Evolutionary conservation across 345 rosid genomes (phyloP), one percentile per base, ranked within the genome.

Genomic region (Boechera retrofracta): DNA sequence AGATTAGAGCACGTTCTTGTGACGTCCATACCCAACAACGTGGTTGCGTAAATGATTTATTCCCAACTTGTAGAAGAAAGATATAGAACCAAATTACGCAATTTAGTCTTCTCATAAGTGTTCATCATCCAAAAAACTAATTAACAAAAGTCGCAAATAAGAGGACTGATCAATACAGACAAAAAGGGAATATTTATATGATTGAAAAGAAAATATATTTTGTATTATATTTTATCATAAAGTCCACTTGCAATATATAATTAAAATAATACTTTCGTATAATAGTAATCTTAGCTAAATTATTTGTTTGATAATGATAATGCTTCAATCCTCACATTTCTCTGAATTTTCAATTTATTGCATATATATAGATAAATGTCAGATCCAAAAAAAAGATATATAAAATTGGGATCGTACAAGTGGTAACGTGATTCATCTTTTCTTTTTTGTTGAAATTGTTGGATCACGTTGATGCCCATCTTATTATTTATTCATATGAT

Each of bases 381-480:
- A 36, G 68, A 72, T 61, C 49, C 39, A 36, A 38, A 49, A 18
- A 49, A 49, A 5, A 58, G 2, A 39, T 44, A 35, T 36, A 36
- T 45, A 26, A 24, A 10, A 47, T 16, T 62, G 31, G 42, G 29
- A 54, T 32, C 38, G 11, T 55, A 45, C 78, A 65, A 64, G 77
- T 64, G 52, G 70, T 66, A 49, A 66, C 61, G 38, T 68, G 72
- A 10, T 16, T n/a, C 13, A 29, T 64, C 26, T 32, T 29, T 62
- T 62, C 5, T n/a, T 60, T 6, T 48, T 26, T 26, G 45, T 45
- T 70, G 44, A 32, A 48, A 57, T 1, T 53, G 28, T 54, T 36
- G 47, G 68, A 64, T 48, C 70, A 64, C 63, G 44, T 73, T 53
- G 35, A 64, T 44, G 38, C 71, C 71, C 38, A 64, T 55, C 56